Conservation (phyloP, 2,329 filamentous ascomycete species). For the Dactylonectria estremocensis region DNA sequence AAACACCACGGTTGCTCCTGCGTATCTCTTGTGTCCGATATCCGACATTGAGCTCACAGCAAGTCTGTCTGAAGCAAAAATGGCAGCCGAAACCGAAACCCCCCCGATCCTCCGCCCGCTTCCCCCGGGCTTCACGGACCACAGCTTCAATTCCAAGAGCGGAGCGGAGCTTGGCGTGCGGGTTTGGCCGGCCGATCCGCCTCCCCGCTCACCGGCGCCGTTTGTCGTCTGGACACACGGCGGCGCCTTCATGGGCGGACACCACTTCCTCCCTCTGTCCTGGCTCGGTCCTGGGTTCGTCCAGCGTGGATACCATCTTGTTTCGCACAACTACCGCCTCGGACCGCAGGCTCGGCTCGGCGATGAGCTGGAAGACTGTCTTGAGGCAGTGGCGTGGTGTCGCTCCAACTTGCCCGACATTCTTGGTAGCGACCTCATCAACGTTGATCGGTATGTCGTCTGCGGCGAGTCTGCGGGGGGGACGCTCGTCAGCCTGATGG, state of each 20-base stretch:
- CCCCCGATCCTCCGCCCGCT: neutral
- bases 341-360: conserved; percentile 7
- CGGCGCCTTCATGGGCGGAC: conserved; percentile 12
- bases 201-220: neutral
- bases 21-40: too few species aligned
- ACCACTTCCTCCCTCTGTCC: conserved; percentile 4
- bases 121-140: conserved; percentile 5
- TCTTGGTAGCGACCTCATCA: neutral
- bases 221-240: conserved; percentile 14
- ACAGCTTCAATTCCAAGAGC: conserved; percentile 3
- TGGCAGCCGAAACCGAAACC: too few species aligned
- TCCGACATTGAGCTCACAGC: too few species aligned
- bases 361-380: conserved; percentile 4
- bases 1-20: too few species aligned
- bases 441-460: conserved; percentile 14
- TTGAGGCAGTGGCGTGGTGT: conserved; percentile 14
- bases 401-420: conserved; percentile 1
- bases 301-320: conserved; percentile 9
- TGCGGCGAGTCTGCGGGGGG: conserved; percentile 13
- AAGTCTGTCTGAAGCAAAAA: neutral
- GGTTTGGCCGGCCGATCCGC: conserved; percentile 5
- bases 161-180: conserved; percentile 11
- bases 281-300: conserved; percentile 13
- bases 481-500: conserved; percentile 3
- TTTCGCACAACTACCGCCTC: conserved; percentile 6